phyloP scores from a whole-genome alignment of 495 filamentous ascomycete genomes.

The Pseudevernia furfuracea region DNA sequence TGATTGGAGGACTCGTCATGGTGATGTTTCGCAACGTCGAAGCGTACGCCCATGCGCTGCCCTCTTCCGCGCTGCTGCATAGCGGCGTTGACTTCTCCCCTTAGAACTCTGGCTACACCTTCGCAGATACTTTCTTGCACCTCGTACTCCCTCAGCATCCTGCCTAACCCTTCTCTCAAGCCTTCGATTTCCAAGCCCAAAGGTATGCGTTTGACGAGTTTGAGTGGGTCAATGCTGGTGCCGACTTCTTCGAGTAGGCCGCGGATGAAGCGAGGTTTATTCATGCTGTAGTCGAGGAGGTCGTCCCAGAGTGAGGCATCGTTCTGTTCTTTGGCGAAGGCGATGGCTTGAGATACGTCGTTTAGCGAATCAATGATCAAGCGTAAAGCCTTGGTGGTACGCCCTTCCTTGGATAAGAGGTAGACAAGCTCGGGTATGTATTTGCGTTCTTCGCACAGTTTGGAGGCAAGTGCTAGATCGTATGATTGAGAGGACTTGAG shows the following conservation, averaged over 20 bases:
- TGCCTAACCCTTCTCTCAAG: constrained; percentile 70
- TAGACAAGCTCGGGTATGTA: constrained; percentile 89
- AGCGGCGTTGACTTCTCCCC: constrained; percentile 75
- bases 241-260: constrained; percentile 90
- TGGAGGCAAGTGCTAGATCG: constrained; percentile 65
- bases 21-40: constrained; percentile 50
- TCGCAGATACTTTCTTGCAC: constrained; percentile 85
- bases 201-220: constrained; percentile 81
- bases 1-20: constrained; percentile 7
- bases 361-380: constrained; percentile 83
- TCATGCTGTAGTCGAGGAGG: constrained; percentile 89
- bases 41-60: constrained; percentile 76
- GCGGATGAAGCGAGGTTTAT: constrained; percentile 88
- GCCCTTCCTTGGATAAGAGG: constrained; percentile 85
- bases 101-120: constrained; percentile 77
- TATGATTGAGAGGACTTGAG: constrained; percentile 78
- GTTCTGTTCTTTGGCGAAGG: constrained; percentile 86
- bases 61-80: constrained; percentile 72
- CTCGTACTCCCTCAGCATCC: constrained; percentile 87
- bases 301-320: constrained; percentile 92
- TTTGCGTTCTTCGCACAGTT: constrained; percentile 66
- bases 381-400: constrained; percentile 80
- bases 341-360: constrained; percentile 85
- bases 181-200: constrained; percentile 87
- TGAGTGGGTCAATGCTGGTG: constrained; percentile 82